phyloP scores from a whole-genome alignment of 768 basidiomycete genomes.

The Trametes gibbosa region DNA sequence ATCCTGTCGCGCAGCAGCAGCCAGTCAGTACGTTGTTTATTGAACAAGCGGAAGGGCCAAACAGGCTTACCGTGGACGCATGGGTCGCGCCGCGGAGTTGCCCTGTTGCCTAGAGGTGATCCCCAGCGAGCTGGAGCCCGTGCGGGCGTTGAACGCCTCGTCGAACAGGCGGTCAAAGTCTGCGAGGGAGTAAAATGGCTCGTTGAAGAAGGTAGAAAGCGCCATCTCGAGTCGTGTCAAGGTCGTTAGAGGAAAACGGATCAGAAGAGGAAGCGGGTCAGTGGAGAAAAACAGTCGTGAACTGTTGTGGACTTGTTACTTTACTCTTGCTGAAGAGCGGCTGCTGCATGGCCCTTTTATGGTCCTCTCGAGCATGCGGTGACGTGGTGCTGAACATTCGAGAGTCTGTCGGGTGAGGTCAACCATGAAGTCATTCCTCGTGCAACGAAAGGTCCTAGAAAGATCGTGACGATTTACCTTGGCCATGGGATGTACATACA shows the following conservation, averaged over 20 bases:
- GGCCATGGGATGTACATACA: background rate
- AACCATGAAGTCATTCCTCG: background rate
- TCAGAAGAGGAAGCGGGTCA: background rate
- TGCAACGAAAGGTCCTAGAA: constrained; percentile 1
- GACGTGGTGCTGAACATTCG: constrained; percentile 4
- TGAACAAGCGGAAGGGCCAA: background rate
- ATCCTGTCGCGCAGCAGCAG: constrained; percentile 36
- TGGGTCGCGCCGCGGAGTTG: constrained; percentile 8
- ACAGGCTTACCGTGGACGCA: constrained; percentile 23
- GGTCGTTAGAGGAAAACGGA: constrained; percentile 9
- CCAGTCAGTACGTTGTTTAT: background rate
- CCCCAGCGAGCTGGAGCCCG: background rate
- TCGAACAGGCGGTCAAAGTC: constrained; percentile 46
- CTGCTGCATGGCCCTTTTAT: constrained; percentile 1
- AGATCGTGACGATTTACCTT: background rate
- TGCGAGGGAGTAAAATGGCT: constrained; percentile 39
- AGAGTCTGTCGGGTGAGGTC: background rate
- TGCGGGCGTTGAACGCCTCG: constrained; percentile 34
- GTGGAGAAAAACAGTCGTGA: constrained; percentile 17
- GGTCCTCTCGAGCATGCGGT: background rate
- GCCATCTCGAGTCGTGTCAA: constrained; percentile 29
- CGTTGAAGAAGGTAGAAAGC: constrained; percentile 38
- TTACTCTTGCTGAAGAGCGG: constrained; percentile 14
- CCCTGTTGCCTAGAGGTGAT: constrained; percentile 1
- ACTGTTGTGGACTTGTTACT: constrained; percentile 13